A percentile compares a stretch with the other conserved stretches of the same genome.
Evolutionary conservation across 2,329 filamentous ascomycete genomes (phyloP).

Genomic region (Cercospora sojina): DNA sequence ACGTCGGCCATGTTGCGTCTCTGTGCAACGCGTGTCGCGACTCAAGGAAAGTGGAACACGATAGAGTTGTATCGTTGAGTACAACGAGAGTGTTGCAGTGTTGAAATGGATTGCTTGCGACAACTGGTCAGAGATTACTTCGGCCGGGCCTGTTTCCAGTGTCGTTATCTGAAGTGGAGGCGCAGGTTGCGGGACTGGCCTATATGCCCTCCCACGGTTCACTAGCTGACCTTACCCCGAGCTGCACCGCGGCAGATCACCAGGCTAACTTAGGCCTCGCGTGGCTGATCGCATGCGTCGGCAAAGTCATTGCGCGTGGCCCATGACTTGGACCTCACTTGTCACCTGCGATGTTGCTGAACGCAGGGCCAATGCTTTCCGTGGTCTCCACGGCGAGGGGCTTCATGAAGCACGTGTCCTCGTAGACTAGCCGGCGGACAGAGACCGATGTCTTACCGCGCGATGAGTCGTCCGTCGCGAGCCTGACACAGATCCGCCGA

Average conservation of each 20-base stretch:
- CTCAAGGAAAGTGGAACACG: not conserved
- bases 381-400: not conserved
- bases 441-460: slow-evolving; percentile 1
- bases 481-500: not conserved
- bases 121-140: slow-evolving; percentile 1
- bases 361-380: not conserved
- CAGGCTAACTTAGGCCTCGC: slow-evolving; percentile 1
- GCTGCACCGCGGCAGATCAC: slow-evolving; percentile 5
- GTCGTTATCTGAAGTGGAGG: slow-evolving; percentile 13
- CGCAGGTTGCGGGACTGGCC: not conserved
- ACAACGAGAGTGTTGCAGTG: slow-evolving; percentile 15
- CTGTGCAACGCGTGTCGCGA: not conserved
- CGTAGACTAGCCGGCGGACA: not conserved
- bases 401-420: not conserved
- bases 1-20: slow-evolving; percentile 36
- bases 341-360: not conserved
- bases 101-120: slow-evolving; percentile 13
- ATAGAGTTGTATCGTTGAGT: slow-evolving; percentile 24
- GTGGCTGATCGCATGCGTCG: slow-evolving; percentile 9
- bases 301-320: not conserved
- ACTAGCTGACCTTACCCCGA: not conserved
- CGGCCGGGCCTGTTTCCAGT: slow-evolving; percentile 1
- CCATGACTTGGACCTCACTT: slow-evolving; percentile 6
- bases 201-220: slow-evolving; percentile 4
- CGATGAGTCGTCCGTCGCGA: not conserved